Base-by-base conservation (phyloP, 2,329 filamentous ascomycete species). In the Calonectria honghensis region DNA sequence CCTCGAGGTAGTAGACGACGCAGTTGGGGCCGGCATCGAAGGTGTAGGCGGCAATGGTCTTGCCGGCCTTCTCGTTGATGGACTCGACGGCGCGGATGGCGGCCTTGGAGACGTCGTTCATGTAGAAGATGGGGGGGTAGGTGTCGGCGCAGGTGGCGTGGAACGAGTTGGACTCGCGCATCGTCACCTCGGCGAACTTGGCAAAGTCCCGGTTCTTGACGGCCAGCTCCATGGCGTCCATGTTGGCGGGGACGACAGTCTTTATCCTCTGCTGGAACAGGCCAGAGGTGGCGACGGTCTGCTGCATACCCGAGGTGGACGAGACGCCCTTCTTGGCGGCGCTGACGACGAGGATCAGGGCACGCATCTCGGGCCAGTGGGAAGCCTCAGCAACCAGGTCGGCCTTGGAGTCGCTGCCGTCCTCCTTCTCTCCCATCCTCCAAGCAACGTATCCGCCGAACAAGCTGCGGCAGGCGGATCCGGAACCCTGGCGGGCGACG, bases 11-110 rank as follows among this genome's bases (percentile, higher is more conserved):
- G 89, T 99, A 99, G 66, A 99, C 92, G 66, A 99, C 97, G 51
- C 96, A 96, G 86, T 99, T 99, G 70, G 97, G 97, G 68, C 97
- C 97, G 0, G 97, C 97, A 83, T 99, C 97, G 82, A 98, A 99
- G 0, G 97, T 99, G 85, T 99, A 99, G 4, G 97, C 97, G 4
- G 95, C 96, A 24, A 98, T 90, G 0, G 91, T 93, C 86, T 92
- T 93, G 69, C 95, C 96, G 6, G 94, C 95, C 31, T 90, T 90
- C 69, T 90, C 89, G 83, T 99, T 99, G 87, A 98, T 95, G 79
- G 93, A 91, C 87, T 99, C 96, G 37, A 98, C 96, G 20, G 95
- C 93, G 68, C 95, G 91, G 74, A 99, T 95, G 7, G 96, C 96
- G 1, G 96, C 95, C 48, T 94, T 90, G 27, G 94, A 96, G 20